Conservation (phyloP, 2,329 filamentous ascomycete species). For the Aspergillus spinulosporus region DNA sequence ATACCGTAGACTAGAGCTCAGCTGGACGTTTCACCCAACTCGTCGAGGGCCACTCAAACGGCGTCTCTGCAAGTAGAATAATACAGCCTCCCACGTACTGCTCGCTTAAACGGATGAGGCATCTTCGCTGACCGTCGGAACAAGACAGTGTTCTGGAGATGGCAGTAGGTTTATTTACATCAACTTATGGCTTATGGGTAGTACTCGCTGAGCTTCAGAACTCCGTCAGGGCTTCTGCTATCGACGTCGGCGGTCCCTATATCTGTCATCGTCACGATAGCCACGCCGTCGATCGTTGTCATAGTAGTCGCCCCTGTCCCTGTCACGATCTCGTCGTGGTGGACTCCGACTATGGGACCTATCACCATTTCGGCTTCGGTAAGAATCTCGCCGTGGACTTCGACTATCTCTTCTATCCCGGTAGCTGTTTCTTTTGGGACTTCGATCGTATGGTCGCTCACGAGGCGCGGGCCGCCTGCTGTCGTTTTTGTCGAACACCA, state of each 20-base stretch:
- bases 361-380: conserved; percentile 41
- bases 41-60: conserved; percentile 8
- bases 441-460: conserved; percentile 44
- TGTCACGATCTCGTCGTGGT: conserved; percentile 29
- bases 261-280: conserved; percentile 31
- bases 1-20: background rate
- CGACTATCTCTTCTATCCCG: conserved; percentile 35
- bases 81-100: background rate
- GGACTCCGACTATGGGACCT: conserved; percentile 37
- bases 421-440: conserved; percentile 42
- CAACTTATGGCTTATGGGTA: background rate
- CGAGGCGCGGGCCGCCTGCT: conserved; percentile 18
- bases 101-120: conserved; percentile 7
- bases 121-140: background rate
- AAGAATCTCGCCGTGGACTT: conserved; percentile 28
- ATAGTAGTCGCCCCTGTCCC: conserved; percentile 39
- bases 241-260: conserved; percentile 30
- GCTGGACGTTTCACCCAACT: conserved; percentile 23
- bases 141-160: background rate
- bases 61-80: conserved; percentile 7
- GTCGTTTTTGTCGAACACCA: conserved; percentile 70
- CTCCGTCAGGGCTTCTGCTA: conserved; percentile 3
- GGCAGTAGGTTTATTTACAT: background rate
- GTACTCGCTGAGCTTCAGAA: background rate
- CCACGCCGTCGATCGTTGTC: conserved; percentile 35